phyloP scores from a whole-genome alignment of 768 basidiomycete species.

The Boletus tylopilopsis region DNA sequence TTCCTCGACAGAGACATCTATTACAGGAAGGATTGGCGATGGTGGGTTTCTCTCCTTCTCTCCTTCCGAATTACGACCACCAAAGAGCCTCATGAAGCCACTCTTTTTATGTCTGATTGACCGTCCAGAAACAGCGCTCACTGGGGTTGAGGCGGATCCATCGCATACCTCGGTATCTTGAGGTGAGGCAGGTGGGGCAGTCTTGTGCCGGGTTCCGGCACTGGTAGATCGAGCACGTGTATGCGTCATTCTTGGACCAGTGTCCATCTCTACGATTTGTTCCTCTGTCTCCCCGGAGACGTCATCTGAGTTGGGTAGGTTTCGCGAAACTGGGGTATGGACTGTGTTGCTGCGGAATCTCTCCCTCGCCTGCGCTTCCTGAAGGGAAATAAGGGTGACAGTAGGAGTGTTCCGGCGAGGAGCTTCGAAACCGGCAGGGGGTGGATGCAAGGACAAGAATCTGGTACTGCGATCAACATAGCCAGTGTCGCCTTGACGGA shows the following conservation, averaged over 20 bases:
- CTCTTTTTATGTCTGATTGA: conserved; percentile 74
- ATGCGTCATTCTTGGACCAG: conserved; percentile 21
- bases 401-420: conserved; percentile 55
- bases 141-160: conserved; percentile 29
- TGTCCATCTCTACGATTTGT: conserved; percentile 25
- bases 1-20: conserved; percentile 35
- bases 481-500: conserved; percentile 27
- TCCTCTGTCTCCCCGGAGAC: conserved; percentile 20
- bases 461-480: conserved; percentile 28
- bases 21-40: conserved; percentile 56
- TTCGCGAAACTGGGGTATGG: conserved; percentile 26
- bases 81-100: conserved; percentile 76
- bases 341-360: conserved; percentile 52
- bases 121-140: conserved; percentile 34
- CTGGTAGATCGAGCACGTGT: conserved; percentile 61
- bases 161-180: conserved; percentile 43
- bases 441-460: conserved; percentile 33
- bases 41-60: conserved; percentile 38
- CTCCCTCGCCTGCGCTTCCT: conserved; percentile 71
- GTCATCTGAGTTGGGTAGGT: conserved; percentile 33
- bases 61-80: conserved; percentile 37
- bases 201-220: conserved; percentile 50
- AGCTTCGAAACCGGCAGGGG: conserved; percentile 28
- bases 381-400: conserved; percentile 69
- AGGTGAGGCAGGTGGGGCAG: conserved; percentile 31